These are phyloP conservation scores for Acacia confusa DNA, from an alignment of 306 rosid genomes.

Conservation along the genomic window DNA sequence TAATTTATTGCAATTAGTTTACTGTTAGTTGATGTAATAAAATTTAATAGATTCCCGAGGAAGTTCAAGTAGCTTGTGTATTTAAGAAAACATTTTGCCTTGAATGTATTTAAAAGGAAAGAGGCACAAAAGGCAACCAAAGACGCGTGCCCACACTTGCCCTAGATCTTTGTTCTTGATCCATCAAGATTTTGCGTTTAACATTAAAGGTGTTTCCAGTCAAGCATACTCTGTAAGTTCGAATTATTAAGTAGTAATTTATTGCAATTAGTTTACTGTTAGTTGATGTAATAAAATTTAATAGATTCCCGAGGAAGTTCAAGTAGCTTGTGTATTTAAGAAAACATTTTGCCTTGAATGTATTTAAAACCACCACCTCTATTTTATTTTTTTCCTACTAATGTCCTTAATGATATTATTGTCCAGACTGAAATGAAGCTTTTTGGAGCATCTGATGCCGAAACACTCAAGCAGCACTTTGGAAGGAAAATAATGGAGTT, in stretches of 20 bases:
- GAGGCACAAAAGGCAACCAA: too few species aligned
- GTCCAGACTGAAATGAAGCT: constrained; percentile 91
- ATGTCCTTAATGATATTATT: constrained; percentile 14
- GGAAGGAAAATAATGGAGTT: constrained; percentile 93
- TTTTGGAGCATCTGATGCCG: constrained; percentile 78
- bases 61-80: neutral
- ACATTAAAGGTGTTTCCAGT: constrained; percentile 11
- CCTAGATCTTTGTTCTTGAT: too few species aligned
- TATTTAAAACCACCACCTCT: neutral
- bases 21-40: neutral
- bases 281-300: neutral
- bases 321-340: neutral
- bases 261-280: neutral
- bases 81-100: too few species aligned
- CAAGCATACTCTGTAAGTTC: neutral
- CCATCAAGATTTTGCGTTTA: too few species aligned
- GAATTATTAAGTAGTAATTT: neutral
- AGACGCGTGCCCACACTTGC: too few species aligned
- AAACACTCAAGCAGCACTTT: constrained; percentile 88
- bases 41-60: neutral
- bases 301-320: neutral
- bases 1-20: neutral
- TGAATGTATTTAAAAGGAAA: too few species aligned
- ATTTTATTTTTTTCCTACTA: neutral
- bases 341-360: neutral